These are phyloP conservation scores for Penicillium steckii DNA, from an alignment of 495 filamentous ascomycete genomes.

Conservation along the genomic window DNA sequence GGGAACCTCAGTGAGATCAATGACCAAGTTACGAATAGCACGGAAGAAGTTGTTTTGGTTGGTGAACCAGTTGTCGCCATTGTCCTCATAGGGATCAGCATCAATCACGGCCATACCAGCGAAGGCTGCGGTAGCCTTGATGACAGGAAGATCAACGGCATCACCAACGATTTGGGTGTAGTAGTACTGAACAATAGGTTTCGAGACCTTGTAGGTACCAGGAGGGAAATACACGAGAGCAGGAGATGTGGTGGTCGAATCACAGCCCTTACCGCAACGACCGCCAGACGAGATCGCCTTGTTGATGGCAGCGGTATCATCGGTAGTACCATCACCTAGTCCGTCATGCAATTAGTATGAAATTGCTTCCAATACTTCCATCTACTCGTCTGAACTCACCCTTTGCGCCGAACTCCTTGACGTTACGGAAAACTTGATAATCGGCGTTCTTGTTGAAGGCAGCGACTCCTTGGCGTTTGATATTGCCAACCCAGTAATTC, in stretches of 20 bases:
- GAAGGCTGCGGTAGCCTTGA: constrained; percentile 75
- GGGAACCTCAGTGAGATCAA: constrained; percentile 77
- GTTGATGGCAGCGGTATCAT: constrained; percentile 91
- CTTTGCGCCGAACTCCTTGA: constrained; percentile 77
- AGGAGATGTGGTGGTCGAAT: constrained; percentile 74
- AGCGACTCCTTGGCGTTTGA: constrained; percentile 67
- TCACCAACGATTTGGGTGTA: constrained; percentile 84
- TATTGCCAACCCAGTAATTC: constrained; percentile 71
- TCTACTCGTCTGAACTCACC: constrained; percentile 35
- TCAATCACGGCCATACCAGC: constrained; percentile 88
- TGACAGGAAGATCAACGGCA: constrained; percentile 62
- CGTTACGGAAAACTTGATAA: constrained; percentile 85
- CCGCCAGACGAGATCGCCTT: constrained; percentile 71
- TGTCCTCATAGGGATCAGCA: constrained; percentile 72
- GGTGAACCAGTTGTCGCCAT: constrained; percentile 71
- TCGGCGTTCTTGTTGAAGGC: constrained; percentile 55
- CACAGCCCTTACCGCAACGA: constrained; percentile 76
- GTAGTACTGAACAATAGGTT: constrained; percentile 70
- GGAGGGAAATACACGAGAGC: constrained; percentile 80
- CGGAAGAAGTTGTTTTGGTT: constrained; percentile 99
- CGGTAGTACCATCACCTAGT: constrained; percentile 70
- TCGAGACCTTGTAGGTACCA: constrained; percentile 70
- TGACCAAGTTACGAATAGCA: constrained; percentile 88
- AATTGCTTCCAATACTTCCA: not conserved
- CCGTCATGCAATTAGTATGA: constrained; percentile 18